Evolutionary conservation across 2,329 filamentous ascomycete genomes (phyloP), one percentile per base, ranked within the genome.

Genomic region (Aspergillus pseudonomiae): DNA sequence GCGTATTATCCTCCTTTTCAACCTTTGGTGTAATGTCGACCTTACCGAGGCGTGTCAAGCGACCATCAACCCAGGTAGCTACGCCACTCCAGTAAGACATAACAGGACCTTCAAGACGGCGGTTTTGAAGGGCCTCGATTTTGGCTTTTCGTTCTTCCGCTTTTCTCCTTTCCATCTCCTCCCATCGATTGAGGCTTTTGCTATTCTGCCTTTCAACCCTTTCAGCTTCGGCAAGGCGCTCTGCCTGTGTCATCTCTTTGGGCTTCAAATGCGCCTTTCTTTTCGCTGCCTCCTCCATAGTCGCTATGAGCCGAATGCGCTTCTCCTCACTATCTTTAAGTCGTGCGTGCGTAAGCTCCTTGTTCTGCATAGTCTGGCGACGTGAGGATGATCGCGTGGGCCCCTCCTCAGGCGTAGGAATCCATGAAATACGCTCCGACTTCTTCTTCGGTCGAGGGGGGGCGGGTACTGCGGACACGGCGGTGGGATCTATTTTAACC

Each of bases 41-140:
- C 69, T 86, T 89, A 46, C 92, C 91, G 45, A 93, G 85, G 65
- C 87, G 85, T 73, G 87, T 89, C 73, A 94, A 81, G 74, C 89
- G 91, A 28, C 90, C 91, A 71, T 92, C 89, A 61, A 90, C 85
- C 86, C 92, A 94, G 70, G 92, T 88, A 39, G 91, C 91, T 66
- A 92, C 86, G n/a, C 94, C 95, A 77, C 94, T 98, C 90, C 94
- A 97, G 77, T 91, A 94, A 2, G 92, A 92, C 48, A 97, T 89
- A 12, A 97, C 92, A 0, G 95, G 93, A 0, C 95, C 95, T 60
- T 94, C 89, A 10, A 98, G 85, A 57, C 91, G 92, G 56, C 94
- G 88, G 75, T 93, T 92, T 72, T 96, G 91, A 70, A 98, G 82
- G 16, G 94, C 95, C 45, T 94, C 93, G 55, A 98, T 83, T 79